phyloP scores from a whole-genome alignment of 208 protist genomes.

The Herpetomonas samuelpessoai region DNA sequence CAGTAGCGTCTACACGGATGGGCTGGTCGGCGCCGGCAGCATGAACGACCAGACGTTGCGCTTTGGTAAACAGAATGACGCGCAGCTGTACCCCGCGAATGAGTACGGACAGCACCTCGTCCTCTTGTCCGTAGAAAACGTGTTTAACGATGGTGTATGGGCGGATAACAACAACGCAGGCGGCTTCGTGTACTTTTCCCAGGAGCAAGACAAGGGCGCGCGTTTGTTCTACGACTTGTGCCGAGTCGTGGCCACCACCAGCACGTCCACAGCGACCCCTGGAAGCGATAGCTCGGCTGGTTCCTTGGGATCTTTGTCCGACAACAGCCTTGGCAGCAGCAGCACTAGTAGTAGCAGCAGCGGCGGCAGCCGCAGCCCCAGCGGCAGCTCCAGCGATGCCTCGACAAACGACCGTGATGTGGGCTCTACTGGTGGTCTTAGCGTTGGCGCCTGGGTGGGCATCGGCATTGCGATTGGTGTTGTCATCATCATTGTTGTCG shows the following conservation, averaged over 20 bases:
- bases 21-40: conserved; percentile 1
- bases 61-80: conserved; percentile 5
- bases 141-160: not conserved
- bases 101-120: not conserved
- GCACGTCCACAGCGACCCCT: not conserved
- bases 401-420: conserved; percentile 4
- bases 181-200: not conserved
- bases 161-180: not conserved
- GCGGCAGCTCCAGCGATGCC: not conserved
- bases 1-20: not conserved
- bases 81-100: not conserved
- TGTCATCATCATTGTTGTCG: conserved; percentile 6
- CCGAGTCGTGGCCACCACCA: not conserved
- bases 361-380: not conserved
- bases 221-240: not conserved
- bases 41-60: conserved; percentile 1
- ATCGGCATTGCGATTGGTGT: conserved; percentile 9
- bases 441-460: conserved; percentile 7
- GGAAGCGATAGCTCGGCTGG: not conserved
- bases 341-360: not conserved
- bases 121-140: not conserved
- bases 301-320: not conserved
- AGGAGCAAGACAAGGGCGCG: not conserved
- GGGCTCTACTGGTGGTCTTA: not conserved
- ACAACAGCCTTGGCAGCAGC: not conserved